Evolutionary conservation across 768 basidiomycete species (phyloP).

Genomic region (Tricholoma sp.): DNA sequence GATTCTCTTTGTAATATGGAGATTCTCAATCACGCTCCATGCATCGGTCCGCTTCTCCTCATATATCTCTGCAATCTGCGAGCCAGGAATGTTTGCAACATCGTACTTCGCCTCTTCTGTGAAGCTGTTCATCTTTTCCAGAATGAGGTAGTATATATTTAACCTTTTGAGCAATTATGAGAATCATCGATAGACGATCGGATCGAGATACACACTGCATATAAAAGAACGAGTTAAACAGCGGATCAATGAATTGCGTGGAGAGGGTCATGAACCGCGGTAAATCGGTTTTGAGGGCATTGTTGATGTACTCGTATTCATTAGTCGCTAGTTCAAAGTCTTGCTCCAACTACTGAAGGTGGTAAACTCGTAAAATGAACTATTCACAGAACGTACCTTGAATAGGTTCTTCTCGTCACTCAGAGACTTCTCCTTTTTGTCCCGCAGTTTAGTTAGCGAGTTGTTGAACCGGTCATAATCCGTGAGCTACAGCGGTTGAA

Average conservation of each 20-base stretch:
- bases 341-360: constrained; percentile 71
- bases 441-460: constrained; percentile 88
- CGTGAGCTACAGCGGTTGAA: constrained; percentile 47
- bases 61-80: constrained; percentile 74
- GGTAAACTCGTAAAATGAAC: constrained; percentile 14
- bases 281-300: constrained; percentile 83
- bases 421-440: constrained; percentile 97
- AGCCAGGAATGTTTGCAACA: constrained; percentile 54
- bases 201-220: constrained; percentile 76
- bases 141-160: constrained; percentile 89
- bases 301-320: constrained; percentile 93
- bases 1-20: constrained; percentile 80
- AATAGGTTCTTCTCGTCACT: constrained; percentile 96
- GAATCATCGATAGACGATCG: background rate
- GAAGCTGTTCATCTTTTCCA: constrained; percentile 91
- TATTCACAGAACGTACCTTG: constrained; percentile 52
- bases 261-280: constrained; percentile 88
- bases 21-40: constrained; percentile 69
- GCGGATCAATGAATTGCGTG: constrained; percentile 88
- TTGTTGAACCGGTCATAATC: constrained; percentile 98
- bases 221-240: constrained; percentile 99
- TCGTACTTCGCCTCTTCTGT: constrained; percentile 76
- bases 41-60: constrained; percentile 81
- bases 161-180: constrained; percentile 42
- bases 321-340: constrained; percentile 90